Base-by-base conservation (phyloP, 108 stramenopile genomes). In the Parietichytrium sp. region DNA sequence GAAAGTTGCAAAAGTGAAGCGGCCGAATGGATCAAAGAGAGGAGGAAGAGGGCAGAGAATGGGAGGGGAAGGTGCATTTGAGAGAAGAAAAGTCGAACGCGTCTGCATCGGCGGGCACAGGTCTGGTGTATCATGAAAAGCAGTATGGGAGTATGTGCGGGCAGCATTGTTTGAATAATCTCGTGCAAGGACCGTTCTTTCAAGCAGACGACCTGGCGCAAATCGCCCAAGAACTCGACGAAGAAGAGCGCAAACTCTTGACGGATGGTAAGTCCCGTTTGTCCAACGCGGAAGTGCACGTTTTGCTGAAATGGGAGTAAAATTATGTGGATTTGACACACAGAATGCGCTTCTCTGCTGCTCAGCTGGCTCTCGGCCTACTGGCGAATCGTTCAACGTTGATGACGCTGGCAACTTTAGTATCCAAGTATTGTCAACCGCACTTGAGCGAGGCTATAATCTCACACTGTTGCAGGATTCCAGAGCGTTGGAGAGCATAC, bases 151-250 rank as follows among this genome's bases (percentile, higher is more conserved):
- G 87, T 30, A 88, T 96, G 4, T 96, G 95, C 81, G 95, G 95
- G 15, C 95, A 96, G 87, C 95, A 96, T 83, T 92, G 92, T 8
- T 83, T 96, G 84, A 96, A 96, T 83, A 94, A 94, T 80, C 88
- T 96, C 7, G 85, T 94, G 30, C 93, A 94, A 82, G 85, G 79
- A 20, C 88, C 86, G n/a, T 88, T 78, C 29, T 96, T 94, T 82
- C 78, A 87, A 2, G 79, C 93, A 26, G 93, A 82, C 20, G 80
- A 55, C 25, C 89, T 96, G 47, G 88, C 94, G 18, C 86, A 93
- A 72, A 89, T 94, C 52, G 95, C 95, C 51, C 54, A 54, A 49
- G 86, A 94, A 81, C 87, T 95, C 10, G 95, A 96, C 80, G 85
- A 86, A 72, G 86, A 93, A 87, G 95, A 96, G 80, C 86, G 92